Conservation (phyloP, 768 basidiomycete genomes). For the Sporobolomyces pararoseus region DNA sequence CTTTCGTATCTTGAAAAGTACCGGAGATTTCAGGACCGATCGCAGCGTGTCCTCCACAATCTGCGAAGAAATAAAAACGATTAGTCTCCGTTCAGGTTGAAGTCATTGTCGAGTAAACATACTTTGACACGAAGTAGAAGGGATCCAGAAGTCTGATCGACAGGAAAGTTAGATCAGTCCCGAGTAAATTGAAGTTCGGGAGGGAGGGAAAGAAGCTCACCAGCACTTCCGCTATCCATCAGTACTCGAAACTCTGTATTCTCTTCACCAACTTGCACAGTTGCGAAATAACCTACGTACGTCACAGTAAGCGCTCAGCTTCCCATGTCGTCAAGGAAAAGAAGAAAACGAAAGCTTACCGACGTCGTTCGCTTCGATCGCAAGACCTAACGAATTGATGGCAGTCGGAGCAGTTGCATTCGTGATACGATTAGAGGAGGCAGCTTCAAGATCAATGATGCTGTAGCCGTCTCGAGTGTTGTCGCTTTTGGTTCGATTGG, state of each 20-base stretch:
- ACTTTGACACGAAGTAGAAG: slow-evolving; percentile 18
- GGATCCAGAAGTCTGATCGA: slow-evolving; percentile 28
- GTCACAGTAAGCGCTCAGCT: too few relatives aligned
- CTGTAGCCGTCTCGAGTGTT: slow-evolving; percentile 49
- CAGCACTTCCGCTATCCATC: slow-evolving; percentile 69
- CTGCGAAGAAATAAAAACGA: neutral
- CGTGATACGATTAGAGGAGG: slow-evolving; percentile 52
- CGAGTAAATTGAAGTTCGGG: neutral
- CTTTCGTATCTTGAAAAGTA: slow-evolving; percentile 57
- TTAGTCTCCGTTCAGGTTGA: too few relatives aligned
- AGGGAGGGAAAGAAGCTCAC: slow-evolving; percentile 57
- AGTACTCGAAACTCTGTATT: slow-evolving; percentile 58
- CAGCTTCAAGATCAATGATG: slow-evolving; percentile 50
- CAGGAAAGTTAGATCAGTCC: neutral
- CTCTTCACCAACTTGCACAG: slow-evolving; percentile 61
- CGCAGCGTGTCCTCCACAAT: slow-evolving; percentile 61
- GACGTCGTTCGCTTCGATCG: slow-evolving; percentile 58
- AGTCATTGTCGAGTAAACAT: too few relatives aligned
- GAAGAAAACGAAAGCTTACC: slow-evolving; percentile 49
- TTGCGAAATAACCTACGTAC: slow-evolving; percentile 50
- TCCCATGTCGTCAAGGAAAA: neutral
- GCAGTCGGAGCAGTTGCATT: slow-evolving; percentile 52
- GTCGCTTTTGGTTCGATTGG: slow-evolving; percentile 23
- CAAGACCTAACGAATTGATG: slow-evolving; percentile 61
- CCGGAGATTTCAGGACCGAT: slow-evolving; percentile 63